Evolutionary conservation across 108 stramenopile species (phyloP).

Genomic region (Thalassiosira profunda): DNA sequence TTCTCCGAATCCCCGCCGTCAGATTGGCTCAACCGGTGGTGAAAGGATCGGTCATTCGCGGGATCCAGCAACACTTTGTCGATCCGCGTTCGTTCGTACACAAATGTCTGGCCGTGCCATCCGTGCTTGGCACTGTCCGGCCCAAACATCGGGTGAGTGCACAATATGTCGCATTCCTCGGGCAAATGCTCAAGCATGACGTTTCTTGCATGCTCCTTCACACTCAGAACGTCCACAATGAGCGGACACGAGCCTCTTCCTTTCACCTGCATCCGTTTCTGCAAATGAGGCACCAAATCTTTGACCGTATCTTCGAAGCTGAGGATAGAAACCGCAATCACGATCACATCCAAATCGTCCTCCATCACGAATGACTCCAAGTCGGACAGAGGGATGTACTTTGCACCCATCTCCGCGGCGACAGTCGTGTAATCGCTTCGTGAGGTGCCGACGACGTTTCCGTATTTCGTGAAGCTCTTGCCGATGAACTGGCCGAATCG

Average conservation of each 20-base stretch:
- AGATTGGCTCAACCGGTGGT: not conserved
- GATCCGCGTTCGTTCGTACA: constrained; percentile 95
- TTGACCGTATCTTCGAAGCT: constrained; percentile 85
- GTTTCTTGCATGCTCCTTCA: constrained; percentile 95
- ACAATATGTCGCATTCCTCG: constrained; percentile 89
- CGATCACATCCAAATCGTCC: constrained; percentile 77
- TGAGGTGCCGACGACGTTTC: constrained; percentile 52
- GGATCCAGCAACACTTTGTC: constrained; percentile 53
- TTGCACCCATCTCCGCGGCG: constrained; percentile 63
- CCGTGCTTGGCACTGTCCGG: constrained; percentile 65
- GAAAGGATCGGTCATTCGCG: constrained; percentile 5
- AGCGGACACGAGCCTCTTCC: constrained; percentile 73
- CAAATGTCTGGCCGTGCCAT: constrained; percentile 96
- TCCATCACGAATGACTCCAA: constrained; percentile 54
- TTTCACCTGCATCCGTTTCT: constrained; percentile 33
- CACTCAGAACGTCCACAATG: constrained; percentile 96
- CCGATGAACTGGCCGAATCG: constrained; percentile 94
- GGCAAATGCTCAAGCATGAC: constrained; percentile 89
- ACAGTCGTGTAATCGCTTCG: constrained; percentile 62
- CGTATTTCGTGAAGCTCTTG: constrained; percentile 57
- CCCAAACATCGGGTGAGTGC: constrained; percentile 99
- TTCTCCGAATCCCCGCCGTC: constrained; percentile 14
- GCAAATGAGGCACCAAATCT: constrained; percentile 41
- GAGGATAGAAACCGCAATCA: constrained; percentile 97
- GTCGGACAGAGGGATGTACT: constrained; percentile 57